A percentile compares a stretch with the other conserved stretches of the same genome.
Evolutionary conservation across 805 yeast species (phyloP).

Genomic region (Candida odintsovae): DNA sequence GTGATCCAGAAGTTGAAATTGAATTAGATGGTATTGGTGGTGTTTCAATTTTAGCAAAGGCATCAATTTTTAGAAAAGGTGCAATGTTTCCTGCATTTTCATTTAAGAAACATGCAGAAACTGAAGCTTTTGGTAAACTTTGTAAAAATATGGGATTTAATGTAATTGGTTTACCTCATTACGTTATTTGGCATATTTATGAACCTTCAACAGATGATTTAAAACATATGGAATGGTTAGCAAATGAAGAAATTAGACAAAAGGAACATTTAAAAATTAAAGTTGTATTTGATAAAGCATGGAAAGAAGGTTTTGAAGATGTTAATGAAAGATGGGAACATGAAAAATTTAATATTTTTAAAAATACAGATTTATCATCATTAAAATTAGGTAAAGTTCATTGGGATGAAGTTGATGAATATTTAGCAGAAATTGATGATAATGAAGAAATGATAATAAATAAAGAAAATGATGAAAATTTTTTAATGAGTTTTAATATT

Average conservation of each 20-base stretch:
- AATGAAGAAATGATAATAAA: constrained; percentile 6
- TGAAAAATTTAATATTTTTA: constrained; percentile 66
- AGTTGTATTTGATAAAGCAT: constrained; percentile 62
- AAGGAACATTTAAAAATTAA: constrained; percentile 57
- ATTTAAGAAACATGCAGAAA: constrained; percentile 93
- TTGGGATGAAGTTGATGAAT: constrained; percentile 60
- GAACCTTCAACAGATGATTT: constrained; percentile 94
- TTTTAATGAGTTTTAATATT: constrained; percentile 15
- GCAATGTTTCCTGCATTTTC: constrained; percentile 96
- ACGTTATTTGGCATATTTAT: constrained; percentile 94
- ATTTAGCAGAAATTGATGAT: constrained; percentile 15
- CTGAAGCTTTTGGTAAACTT: constrained; percentile 94
- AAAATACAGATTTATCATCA: constrained; percentile 63
- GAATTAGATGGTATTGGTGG: constrained; percentile 97
- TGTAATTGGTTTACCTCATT: constrained; percentile 89
- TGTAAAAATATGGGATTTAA: constrained; percentile 80
- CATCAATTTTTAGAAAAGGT: constrained; percentile 79
- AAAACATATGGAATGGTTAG: constrained; percentile 85
- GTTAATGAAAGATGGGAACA: constrained; percentile 66
- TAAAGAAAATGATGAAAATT: constrained; percentile 17
- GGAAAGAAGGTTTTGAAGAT: constrained; percentile 75
- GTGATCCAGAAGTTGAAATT: constrained; percentile 91
- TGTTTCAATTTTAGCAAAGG: constrained; percentile 86
- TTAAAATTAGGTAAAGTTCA: constrained; percentile 50
- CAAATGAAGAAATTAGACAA: constrained; percentile 65